A percentile compares a stretch with the other conserved stretches of the same genome.
Evolutionary conservation across 1,284 basidiomycete species (phyloP).

Genomic region (Ceratobasidium sp.): DNA sequence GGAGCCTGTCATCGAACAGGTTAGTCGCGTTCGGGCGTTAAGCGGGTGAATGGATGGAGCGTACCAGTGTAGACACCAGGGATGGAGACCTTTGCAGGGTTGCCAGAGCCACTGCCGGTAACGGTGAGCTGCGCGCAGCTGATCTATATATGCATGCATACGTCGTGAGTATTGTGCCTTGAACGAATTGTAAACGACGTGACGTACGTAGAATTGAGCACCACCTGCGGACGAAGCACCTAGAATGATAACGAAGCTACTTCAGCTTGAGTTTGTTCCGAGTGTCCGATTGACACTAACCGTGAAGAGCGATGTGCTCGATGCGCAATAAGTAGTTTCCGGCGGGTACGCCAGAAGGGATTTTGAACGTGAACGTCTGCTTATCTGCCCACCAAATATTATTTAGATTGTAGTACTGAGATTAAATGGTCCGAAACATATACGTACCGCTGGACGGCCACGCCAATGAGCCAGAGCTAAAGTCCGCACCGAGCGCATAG

Average conservation of each 20-base stretch:
- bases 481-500: constrained; percentile 11
- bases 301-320: constrained; percentile 60
- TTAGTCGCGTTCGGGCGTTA: neutral
- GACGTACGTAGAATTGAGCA: constrained; percentile 54
- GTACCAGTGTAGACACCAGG: constrained; percentile 56
- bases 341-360: constrained; percentile 55
- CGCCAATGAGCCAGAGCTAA: neutral
- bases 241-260: neutral
- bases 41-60: neutral
- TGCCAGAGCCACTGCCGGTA: constrained; percentile 57
- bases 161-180: neutral
- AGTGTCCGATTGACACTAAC: neutral
- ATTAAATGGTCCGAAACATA: neutral
- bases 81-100: constrained; percentile 58
- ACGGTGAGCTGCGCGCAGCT: constrained; percentile 58
- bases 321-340: constrained; percentile 60
- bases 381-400: neutral
- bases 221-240: constrained; percentile 49
- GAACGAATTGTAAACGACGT: no score
- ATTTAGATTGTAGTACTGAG: neutral
- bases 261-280: neutral
- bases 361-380: constrained; percentile 54
- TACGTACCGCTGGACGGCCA: neutral
- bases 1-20: neutral
- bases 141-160: constrained; percentile 46